Evolutionary conservation across 164 flowering plant genomes (phyloP).

Genomic region (Tetrastigma voinierianum): DNA sequence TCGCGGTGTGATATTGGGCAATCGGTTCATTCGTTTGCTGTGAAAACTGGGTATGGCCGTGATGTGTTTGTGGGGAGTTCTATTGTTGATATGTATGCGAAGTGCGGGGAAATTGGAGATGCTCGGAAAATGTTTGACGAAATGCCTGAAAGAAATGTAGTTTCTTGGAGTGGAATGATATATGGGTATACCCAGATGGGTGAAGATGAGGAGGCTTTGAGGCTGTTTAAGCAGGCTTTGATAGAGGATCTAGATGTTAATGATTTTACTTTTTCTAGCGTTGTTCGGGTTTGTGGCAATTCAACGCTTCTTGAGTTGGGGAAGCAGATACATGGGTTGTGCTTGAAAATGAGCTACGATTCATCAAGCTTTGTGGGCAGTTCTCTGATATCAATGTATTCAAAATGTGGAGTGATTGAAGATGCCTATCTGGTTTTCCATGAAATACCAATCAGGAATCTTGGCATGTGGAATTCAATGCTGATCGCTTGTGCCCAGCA

Average conservation of each 20-base stretch:
- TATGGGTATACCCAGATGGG: slow-evolving; percentile 74
- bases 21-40: slow-evolving; percentile 54
- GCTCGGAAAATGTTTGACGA: slow-evolving; percentile 75
- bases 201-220: slow-evolving; percentile 69
- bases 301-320: slow-evolving; percentile 63
- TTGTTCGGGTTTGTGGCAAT: slow-evolving; percentile 66
- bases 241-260: slow-evolving; percentile 60
- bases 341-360: slow-evolving; percentile 68
- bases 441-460: slow-evolving; percentile 53
- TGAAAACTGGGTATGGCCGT: slow-evolving; percentile 52
- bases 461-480: slow-evolving; percentile 93
- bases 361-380: no score
- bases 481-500: slow-evolving; percentile 87
- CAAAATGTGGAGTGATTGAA: no score
- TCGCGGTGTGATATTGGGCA: slow-evolving; percentile 40
- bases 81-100: slow-evolving; percentile 84
- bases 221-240: slow-evolving; percentile 62
- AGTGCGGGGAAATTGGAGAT: slow-evolving; percentile 50
- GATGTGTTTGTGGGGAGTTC: slow-evolving; percentile 89
- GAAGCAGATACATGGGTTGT: slow-evolving; percentile 67
- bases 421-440: slow-evolving; percentile 49
- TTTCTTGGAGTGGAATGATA: slow-evolving; percentile 95
- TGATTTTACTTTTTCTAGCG: slow-evolving; percentile 86
- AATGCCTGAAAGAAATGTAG: slow-evolving; percentile 88
- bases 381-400: no score